These are phyloP conservation scores for Yarrowia divulgata DNA, from an alignment of 805 yeast genomes.

Conservation along the genomic window DNA sequence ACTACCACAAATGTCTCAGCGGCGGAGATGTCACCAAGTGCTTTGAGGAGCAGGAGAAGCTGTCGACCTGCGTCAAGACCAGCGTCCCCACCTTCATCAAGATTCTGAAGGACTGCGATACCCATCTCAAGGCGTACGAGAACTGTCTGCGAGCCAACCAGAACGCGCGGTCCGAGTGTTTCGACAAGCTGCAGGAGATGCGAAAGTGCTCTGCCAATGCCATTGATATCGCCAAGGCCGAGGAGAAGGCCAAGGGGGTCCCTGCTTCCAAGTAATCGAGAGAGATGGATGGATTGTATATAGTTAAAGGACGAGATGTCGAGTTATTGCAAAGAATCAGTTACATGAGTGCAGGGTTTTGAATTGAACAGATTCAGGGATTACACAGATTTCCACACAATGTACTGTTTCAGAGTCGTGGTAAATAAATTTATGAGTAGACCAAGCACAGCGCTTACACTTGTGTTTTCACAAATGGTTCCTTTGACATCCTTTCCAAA, in stretches of 20 bases:
- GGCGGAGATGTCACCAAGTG: slow-evolving; percentile 62
- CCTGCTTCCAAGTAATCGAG: neutral
- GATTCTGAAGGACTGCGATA: slow-evolving; percentile 68
- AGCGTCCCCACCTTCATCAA: slow-evolving; percentile 74
- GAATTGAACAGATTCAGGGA: too few relatives aligned
- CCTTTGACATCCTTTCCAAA: too few relatives aligned
- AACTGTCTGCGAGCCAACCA: slow-evolving; percentile 62
- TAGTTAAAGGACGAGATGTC: neutral
- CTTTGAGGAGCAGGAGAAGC: slow-evolving; percentile 59
- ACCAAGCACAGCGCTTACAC: too few relatives aligned
- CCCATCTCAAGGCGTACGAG: slow-evolving; percentile 67
- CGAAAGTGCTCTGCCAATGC: slow-evolving; percentile 66
- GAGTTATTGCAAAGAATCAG: too few relatives aligned
- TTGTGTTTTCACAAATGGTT: too few relatives aligned
- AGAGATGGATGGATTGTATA: neutral
- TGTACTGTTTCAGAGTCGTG: too few relatives aligned
- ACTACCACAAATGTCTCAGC: slow-evolving; percentile 75
- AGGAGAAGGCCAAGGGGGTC: slow-evolving; percentile 27
- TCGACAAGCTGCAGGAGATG: slow-evolving; percentile 60
- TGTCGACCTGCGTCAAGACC: slow-evolving; percentile 68
- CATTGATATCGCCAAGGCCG: slow-evolving; percentile 45
- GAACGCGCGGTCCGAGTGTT: slow-evolving; percentile 60
- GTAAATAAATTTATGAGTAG: too few relatives aligned
- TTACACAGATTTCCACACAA: too few relatives aligned
- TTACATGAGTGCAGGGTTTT: too few relatives aligned